Percentiles rank a stretch among this genome's conserved stretches.
Conservation (phyloP, 2,329 filamentous ascomycete genomes). For the Nemania bipapillata region DNA sequence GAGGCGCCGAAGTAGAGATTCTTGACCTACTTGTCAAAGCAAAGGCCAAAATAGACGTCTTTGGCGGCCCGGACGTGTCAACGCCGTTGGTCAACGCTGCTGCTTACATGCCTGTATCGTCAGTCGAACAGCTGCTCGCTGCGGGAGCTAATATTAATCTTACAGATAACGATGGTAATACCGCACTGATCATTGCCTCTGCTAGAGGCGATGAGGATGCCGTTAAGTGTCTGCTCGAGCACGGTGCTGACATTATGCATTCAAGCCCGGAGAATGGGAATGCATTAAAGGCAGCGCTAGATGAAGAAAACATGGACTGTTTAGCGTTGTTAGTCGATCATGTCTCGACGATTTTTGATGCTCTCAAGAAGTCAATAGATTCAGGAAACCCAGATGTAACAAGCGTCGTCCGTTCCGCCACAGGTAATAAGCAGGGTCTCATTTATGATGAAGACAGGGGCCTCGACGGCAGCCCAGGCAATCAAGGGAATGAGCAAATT, state of each 20-base stretch:
- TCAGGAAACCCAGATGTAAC: conserved; percentile 48
- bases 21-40: conserved; percentile 52
- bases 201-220: conserved; percentile 50
- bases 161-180: conserved; percentile 52
- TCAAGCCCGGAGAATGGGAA: conserved; percentile 48
- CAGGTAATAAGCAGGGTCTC: conserved; percentile 47
- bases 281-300: conserved; percentile 49
- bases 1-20: conserved; percentile 52
- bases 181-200: conserved; percentile 55
- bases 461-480: not conserved
- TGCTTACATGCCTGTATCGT: conserved; percentile 49
- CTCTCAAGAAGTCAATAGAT: conserved; percentile 49
- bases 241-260: conserved; percentile 53
- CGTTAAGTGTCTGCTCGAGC: conserved; percentile 52
- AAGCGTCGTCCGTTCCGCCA: conserved; percentile 46
- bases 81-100: conserved; percentile 56
- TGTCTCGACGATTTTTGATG: conserved; percentile 48
- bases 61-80: conserved; percentile 51
- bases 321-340: conserved; percentile 49
- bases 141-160: conserved; percentile 55
- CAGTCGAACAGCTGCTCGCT: conserved; percentile 51
- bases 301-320: conserved; percentile 45
- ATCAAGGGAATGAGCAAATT: conserved; percentile 10
- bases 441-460: conserved; percentile 47
- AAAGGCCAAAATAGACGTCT: conserved; percentile 53